Evolutionary conservation across 2,329 filamentous ascomycete species (phyloP), one percentile per base, ranked within the genome.

Genomic region (Albophoma yamanashiensis): DNA sequence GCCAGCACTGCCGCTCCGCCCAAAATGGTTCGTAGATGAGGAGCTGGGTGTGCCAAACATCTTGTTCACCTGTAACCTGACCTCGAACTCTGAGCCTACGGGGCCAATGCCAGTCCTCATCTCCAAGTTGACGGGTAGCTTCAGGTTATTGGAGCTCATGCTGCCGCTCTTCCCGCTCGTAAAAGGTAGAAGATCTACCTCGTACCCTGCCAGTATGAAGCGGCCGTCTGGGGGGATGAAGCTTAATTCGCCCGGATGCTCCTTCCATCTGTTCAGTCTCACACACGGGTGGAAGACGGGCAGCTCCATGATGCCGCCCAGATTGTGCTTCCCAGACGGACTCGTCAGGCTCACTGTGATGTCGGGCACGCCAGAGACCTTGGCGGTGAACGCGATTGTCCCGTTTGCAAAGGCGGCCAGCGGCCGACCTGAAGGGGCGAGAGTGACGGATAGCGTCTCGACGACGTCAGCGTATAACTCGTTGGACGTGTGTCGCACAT

Each of bases 241-340:
- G 70, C 91, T 96, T n/a, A 99, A 79, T 64, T 96, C 89, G 3
- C 94, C 94, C 0, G 92, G 91, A 59, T 85, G 84, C 67, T 96
- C 91, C 67, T 88, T 88, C 94, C 94, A 99, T 64, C 87, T 83
- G n/a, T 88, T 89, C 3, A 99, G 78, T 22, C 94, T 83, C 11
- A 99, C 94, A 68, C 94, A 97, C 0, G 94, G 94, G 71, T 99
- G 94, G 67, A 99, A 99, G 0, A 97, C 92, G 1, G 93, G 94
- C 2, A 96, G 78, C 64, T 95, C 88, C 72, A 99, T 85, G 42
- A 92, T 82, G 63, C 83, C 85, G 20, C 79, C 82, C 56, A 97
- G 80, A 57, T 87, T 87, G 69, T 89, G 88, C 64, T 87, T 89
- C n/a, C 90, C 89, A 1, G 90, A 90, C 0, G 91, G 89, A 2